Base-by-base conservation (phyloP, 176 grass and related monocot genomes). In the Puya raimondii region DNA sequence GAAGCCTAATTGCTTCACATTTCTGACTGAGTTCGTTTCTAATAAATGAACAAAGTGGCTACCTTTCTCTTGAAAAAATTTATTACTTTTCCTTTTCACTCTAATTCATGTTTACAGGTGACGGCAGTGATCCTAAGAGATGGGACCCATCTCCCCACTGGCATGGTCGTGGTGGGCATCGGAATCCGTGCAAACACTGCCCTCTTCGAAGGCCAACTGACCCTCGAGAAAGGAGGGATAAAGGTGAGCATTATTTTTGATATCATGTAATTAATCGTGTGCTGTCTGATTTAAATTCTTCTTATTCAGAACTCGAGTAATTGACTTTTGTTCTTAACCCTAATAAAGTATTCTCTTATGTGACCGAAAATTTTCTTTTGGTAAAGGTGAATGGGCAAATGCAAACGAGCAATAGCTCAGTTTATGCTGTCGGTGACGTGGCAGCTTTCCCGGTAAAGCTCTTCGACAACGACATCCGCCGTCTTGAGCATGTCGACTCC, bases 111-210 rank as follows among this genome's bases (percentile, higher is more conserved):
- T 18, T 61, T 67, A 59, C 84, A 97, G 94, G 94, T 90, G 66
- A 86, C 80, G 68, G 80, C 65, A 3, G 94, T 93, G 69, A 80
- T 90, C 11, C 74, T 97, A 48, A 97, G 69, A 84, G 94, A 93
- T 81, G 94, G 84, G 47, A 90, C 71, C 58, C 80, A 65, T 20
- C 89, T 97, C 63, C 71, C 77, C 27, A 69, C 81, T 21, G 86
- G 93, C 72, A 93, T 93, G 86, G 94, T 93, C 74, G 89, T 97
- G 15, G 82, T 97, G 69, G 94, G 94, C 66, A 97, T 93, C 54
- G 94, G 94, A 14, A 97, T 97, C 63, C 84, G 82, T 70, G 86
- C 86, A 72, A 86, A 92, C 42, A 97, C 86, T 33, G 57, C 71
- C 47, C 82, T 97, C 51, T 97, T 97, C 78, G 94, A 97, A 90